Base-by-base conservation (phyloP, 202 grass and related monocot genomes). In the Hordeum pubiflorum region DNA sequence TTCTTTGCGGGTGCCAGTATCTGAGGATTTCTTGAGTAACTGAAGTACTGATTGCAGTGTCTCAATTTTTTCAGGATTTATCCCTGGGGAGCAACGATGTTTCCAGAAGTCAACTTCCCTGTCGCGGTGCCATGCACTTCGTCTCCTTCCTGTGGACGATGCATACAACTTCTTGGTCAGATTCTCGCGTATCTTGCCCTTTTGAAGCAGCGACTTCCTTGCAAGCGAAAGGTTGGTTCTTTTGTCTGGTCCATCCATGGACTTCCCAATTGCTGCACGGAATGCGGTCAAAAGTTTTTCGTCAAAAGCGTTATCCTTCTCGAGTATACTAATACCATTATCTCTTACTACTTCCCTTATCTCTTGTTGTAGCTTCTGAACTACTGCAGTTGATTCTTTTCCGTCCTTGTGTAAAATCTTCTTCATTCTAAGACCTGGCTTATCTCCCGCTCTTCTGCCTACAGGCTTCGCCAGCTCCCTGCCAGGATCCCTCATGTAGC, bases 61-160 rank as follows among this genome's bases (percentile, higher is more conserved):
- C 82, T 98, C 87, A 41, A 94, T 77, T 74, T 98, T 95, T 89
- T 94, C 92, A 81, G 85, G 84, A 60, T 95, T 88, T 79, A 81
- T 46, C 73, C 86, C 93, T 66, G 95, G 85, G 74, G 84, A 82
- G 77, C 95, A 98, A 33, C 86, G 89, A 63, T 93, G 74, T 89
- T 91, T 95, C 95, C 92, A 98, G 71, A 98, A 98, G 69, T 98
- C 95, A 79, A 98, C 87, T 52, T 98, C 92, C 85, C 84, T 83
- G 69, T 98, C 95, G 84, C 92, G 89, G 85, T 93, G 89, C 95
- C 95, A 98, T 75, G 85, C 84, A 78, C 77, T 84, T 72, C 80
- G 76, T 76, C 90, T 88, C 72, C 88, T 92, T 79, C 95, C 95
- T 54, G 68, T 89, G 36, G 92, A 80, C 72, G 92, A 79, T 62